These are phyloP conservation scores for Macadamia tetraphylla DNA, from an alignment of 164 flowering plant species.

Conservation along the genomic window DNA sequence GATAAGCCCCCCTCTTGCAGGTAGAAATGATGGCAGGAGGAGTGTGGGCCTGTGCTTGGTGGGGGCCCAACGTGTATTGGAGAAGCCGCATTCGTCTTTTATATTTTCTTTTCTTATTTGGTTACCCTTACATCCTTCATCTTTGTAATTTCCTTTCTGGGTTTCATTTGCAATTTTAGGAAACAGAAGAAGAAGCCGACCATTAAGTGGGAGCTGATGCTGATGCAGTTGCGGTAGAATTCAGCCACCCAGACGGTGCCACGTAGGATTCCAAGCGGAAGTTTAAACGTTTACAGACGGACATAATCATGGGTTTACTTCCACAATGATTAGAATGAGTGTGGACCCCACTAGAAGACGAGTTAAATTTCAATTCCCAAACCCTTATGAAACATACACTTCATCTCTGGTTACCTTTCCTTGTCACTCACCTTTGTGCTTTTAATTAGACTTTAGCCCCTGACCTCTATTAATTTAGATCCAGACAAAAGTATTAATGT, in stretches of 20 bases:
- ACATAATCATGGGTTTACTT: slow-evolving; percentile 22
- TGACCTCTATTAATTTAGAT: slow-evolving; percentile 5
- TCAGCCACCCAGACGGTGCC: slow-evolving; percentile 31
- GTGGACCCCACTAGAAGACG: background rate
- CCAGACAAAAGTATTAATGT: slow-evolving; percentile 2
- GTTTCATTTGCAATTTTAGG: too few relatives aligned
- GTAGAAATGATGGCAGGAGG: slow-evolving; percentile 19
- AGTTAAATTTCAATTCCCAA: background rate
- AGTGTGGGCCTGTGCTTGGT: slow-evolving; percentile 3
- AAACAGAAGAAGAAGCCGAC: too few relatives aligned
- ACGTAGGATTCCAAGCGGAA: slow-evolving; percentile 18
- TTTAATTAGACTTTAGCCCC: too few relatives aligned
- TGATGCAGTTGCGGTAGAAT: slow-evolving; percentile 23
- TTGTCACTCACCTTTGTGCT: background rate
- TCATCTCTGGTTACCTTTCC: background rate
- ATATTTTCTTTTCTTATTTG: too few relatives aligned
- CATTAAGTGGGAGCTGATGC: too few relatives aligned
- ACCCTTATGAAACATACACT: background rate
- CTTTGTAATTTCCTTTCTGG: too few relatives aligned
- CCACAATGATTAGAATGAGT: slow-evolving; percentile 7
- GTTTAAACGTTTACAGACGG: slow-evolving; percentile 4
- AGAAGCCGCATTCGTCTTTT: slow-evolving; percentile 34
- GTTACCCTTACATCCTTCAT: too few relatives aligned
- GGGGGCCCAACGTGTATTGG: slow-evolving; percentile 41
- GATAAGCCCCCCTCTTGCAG: background rate